Evolutionary conservation across 75 land plant genomes (phyloP), one percentile per base, ranked within the genome.

Genomic region (Azolla pinnata): DNA sequence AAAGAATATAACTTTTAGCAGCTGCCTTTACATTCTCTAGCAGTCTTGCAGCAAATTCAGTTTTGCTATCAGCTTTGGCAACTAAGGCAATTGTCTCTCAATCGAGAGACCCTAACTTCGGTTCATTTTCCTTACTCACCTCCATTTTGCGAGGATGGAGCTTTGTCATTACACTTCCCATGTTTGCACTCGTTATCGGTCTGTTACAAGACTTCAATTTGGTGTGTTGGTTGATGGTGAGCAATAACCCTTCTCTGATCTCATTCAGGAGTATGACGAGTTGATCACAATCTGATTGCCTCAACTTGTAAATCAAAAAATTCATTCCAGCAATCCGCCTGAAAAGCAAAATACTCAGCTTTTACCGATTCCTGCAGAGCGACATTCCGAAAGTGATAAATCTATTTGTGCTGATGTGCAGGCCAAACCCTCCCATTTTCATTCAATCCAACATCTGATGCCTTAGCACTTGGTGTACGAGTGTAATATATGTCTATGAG

Each of bases 321-420:
- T 0, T 72, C 53, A 51, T 78, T 33, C 90, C 90, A 86, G 61
- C 90, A 86, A 33, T 83, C 79, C 0, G 87, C 81, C 45, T 86
- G 72, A 45, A 86, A 86, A 0, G 90, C 87, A 73, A 70, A 86
- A 46, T 67, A 32, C n/a, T n/a, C n/a, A n/a, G n/a, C n/a, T n/a
- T n/a, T n/a, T n/a, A n/a, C n/a, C n/a, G n/a, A n/a, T n/a, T n/a
- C n/a, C n/a, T n/a, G n/a, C n/a, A n/a, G n/a, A n/a, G n/a, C n/a
- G n/a, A n/a, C n/a, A n/a, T n/a, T n/a, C n/a, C n/a, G n/a, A n/a
- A n/a, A n/a, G n/a, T n/a, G n/a, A n/a, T n/a, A n/a, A n/a, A n/a
- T n/a, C n/a, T n/a, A n/a, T n/a, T n/a, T n/a, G n/a, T n/a, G n/a
- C n/a, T n/a, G n/a, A n/a, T n/a, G n/a, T n/a, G n/a, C n/a, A n/a